Conservation (phyloP, 2,329 filamentous ascomycete species). For the Cordyceps cateniannulata region DNA sequence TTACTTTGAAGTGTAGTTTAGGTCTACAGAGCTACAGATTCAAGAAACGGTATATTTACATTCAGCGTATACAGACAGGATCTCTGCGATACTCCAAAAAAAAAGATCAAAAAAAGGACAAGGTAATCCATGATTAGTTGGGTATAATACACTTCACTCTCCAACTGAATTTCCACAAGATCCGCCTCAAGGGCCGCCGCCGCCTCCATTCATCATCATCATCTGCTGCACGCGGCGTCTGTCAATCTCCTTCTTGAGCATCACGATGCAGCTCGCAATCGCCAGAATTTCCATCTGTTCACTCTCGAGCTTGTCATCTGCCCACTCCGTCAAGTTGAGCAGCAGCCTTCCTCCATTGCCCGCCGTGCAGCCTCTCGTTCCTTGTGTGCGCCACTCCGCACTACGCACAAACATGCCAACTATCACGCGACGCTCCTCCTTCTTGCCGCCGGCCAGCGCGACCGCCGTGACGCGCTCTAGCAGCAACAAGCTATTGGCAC, state of each 20-base stretch:
- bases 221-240: constrained; percentile 46
- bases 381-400: constrained; percentile 31
- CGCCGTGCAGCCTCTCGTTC: constrained; percentile 31
- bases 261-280: constrained; percentile 49
- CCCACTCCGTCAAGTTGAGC: constrained; percentile 34
- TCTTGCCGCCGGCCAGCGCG: constrained; percentile 19
- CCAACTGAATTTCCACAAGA: not conserved
- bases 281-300: constrained; percentile 42
- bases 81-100: too few species aligned
- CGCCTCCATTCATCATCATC: constrained; percentile 33
- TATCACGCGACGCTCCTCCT: constrained; percentile 23
- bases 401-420: constrained; percentile 40
- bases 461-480: constrained; percentile 40
- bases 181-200: constrained; percentile 11
- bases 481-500: constrained; percentile 39
- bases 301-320: constrained; percentile 25
- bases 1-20: too few species aligned
- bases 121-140: not conserved
- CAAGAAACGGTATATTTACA: too few species aligned
- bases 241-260: constrained; percentile 62
- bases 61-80: too few species aligned
- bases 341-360: constrained; percentile 46
- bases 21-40: too few species aligned
- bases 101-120: not conserved
- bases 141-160: not conserved